A percentile compares a stretch with the other conserved stretches of the same genome.
Conservation (phyloP, 257 asterid genomes). For the Fraxinus quadrangulata region DNA sequence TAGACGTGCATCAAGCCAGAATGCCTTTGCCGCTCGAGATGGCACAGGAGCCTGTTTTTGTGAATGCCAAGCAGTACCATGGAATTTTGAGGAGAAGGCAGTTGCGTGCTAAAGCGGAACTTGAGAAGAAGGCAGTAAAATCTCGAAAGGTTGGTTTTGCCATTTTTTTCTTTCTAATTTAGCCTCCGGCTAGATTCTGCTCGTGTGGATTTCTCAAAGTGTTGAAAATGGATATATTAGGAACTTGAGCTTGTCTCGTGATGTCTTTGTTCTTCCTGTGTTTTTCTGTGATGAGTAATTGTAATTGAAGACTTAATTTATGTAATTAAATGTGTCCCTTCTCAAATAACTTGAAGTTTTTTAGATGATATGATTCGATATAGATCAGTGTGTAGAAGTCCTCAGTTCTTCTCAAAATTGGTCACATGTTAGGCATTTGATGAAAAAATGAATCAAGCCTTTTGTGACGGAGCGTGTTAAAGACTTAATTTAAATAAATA, state of each 20-base stretch:
- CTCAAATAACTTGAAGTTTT: not conserved
- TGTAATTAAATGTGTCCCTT: not conserved
- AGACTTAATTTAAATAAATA: not conserved
- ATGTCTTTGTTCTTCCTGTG: not conserved
- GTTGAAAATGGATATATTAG: not conserved
- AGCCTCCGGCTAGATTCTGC: not conserved
- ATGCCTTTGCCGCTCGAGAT: slow-evolving; percentile 84
- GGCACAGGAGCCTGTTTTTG: slow-evolving; percentile 88
- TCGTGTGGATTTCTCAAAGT: not conserved
- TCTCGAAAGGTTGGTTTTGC: slow-evolving; percentile 61
- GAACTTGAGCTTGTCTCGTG: not conserved
- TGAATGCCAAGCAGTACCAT: slow-evolving; percentile 87
- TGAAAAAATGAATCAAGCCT: not conserved
- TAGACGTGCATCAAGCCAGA: slow-evolving; percentile 66
- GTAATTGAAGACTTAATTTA: not conserved
- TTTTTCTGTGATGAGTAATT: not conserved
- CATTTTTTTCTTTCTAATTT: slow-evolving; percentile 1
- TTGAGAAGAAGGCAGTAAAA: slow-evolving; percentile 73
- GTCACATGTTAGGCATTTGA: not conserved
- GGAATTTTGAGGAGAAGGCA: slow-evolving; percentile 81
- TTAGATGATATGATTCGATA: not conserved
- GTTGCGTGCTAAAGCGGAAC: slow-evolving; percentile 93
- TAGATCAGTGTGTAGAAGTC: not conserved
- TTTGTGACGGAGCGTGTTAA: not conserved
- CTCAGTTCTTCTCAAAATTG: not conserved